Base-by-base conservation (phyloP, 2,329 filamentous ascomycete genomes). In the Hortaea werneckii region DNA sequence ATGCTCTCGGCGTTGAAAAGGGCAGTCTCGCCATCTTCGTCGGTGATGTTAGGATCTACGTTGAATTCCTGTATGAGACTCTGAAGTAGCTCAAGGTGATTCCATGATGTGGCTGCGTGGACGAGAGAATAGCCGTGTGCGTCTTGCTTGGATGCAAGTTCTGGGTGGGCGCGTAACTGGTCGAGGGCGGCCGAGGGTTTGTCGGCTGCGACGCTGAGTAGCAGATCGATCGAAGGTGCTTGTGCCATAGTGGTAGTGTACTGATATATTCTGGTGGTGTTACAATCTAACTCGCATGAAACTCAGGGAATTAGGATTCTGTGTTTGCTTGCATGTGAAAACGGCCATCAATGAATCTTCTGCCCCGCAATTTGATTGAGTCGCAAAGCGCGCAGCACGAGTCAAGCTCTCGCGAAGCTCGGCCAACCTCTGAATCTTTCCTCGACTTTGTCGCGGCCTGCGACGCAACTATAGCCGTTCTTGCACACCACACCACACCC, bases 11-110 rank as follows among this genome's bases (percentile, higher is more conserved):
- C 80, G n/a, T 88, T 87, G 61, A 95, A 98, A 4, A 98, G 73
- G n/a, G 90, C 85, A 1, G 90, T 95, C 68, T 98, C 92, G 46
- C 82, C 79, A 63, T 98, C 92, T 64, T 95, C 87, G 62, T 98
- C 92, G 54, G 77, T 78, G 43, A 95, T 71, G 62, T 95, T 83
- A 41, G 88, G 78, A 49, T 89, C 73, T 27, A 90, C 89, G 9
- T 80, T 68, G 66, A 89, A 87, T 30, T 90, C 85, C 40, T 73
- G 73, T 28, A 95, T 74, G 5, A 98, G 76, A 0, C 79, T 67
- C 49, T 85, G 82, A 11, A 95, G 76, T 11, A 98, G 80, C 45
- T 85, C 78, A 32, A 87, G 69, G 62, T 96, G 89, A 62, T 83
- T 85, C 74, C 96, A 98, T 55, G 89, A 95, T 12, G 87, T 83